Evolutionary conservation across 208 protist genomes (phyloP).

Genomic region (Leishmania martiniquensis): DNA sequence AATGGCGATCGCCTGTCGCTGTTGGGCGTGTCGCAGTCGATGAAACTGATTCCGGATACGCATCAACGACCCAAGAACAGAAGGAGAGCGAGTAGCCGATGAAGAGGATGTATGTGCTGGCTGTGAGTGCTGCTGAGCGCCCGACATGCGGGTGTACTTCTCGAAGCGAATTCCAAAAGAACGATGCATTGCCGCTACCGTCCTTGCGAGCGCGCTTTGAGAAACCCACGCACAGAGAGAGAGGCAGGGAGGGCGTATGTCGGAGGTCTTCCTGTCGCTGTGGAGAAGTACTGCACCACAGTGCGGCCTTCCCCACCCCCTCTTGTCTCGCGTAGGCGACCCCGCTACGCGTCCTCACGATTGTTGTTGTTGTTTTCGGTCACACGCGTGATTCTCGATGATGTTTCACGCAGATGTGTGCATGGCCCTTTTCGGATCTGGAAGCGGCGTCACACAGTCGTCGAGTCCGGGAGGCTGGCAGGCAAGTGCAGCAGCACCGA

Average conservation of each 20-base stretch:
- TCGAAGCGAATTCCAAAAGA: neutral
- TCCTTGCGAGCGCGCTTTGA: neutral
- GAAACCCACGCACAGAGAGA: neutral
- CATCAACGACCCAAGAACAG: slow-evolving; percentile 43
- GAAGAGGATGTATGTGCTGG: slow-evolving; percentile 2
- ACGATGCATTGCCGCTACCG: neutral
- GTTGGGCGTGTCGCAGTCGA: slow-evolving; percentile 24
- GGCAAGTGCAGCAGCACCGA: no score
- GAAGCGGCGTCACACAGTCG: no score
- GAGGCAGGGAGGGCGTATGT: no score
- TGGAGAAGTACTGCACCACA: neutral
- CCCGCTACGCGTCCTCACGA: no score
- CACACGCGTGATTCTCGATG: no score
- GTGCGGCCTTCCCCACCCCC: neutral
- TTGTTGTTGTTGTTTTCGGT: no score
- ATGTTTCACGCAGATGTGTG: no score
- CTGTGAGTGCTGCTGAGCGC: neutral
- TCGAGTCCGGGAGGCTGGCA: no score
- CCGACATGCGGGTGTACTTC: slow-evolving; percentile 2
- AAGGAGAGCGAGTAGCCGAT: slow-evolving; percentile 20
- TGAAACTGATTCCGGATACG: slow-evolving; percentile 50
- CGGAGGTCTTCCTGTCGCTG: neutral
- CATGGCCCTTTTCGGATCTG: no score
- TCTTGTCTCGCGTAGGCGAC: neutral
- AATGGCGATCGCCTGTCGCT: slow-evolving; percentile 24